phyloP scores from a whole-genome alignment of 1,139 yeast genomes.

The Candida smagusa region DNA sequence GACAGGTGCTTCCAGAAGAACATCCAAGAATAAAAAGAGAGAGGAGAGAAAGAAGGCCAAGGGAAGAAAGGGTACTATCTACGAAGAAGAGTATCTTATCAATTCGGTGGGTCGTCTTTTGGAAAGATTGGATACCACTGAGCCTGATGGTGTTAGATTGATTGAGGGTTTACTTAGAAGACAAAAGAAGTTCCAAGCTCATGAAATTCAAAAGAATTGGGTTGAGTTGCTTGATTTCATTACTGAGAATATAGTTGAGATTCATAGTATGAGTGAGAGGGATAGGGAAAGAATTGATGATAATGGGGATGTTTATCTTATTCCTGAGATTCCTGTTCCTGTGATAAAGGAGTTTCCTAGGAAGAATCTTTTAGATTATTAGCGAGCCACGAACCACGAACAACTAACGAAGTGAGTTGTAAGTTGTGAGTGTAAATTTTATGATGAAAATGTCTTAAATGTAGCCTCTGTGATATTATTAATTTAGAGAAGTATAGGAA shows the following conservation, averaged over 20 bases:
- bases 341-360: constrained; percentile 56
- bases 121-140: constrained; percentile 75
- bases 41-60: constrained; percentile 95
- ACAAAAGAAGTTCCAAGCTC: constrained; percentile 73
- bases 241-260: constrained; percentile 62
- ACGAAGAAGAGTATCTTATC: constrained; percentile 93
- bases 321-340: constrained; percentile 73
- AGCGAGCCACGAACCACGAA: neutral
- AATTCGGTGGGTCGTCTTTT: constrained; percentile 83
- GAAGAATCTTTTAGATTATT: constrained; percentile 53
- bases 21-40: constrained; percentile 87
- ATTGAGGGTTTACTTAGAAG: constrained; percentile 78
- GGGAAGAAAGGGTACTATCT: constrained; percentile 95
- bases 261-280: constrained; percentile 74
- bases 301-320: constrained; percentile 74
- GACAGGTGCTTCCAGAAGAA: constrained; percentile 91
- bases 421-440: too few species aligned
- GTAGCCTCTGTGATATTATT: too few species aligned
- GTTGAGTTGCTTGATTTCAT: constrained; percentile 54
- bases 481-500: too few species aligned
- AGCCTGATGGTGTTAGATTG: constrained; percentile 68
- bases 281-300: constrained; percentile 90
- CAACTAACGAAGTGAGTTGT: too few species aligned
- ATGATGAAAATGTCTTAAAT: too few species aligned
- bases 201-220: constrained; percentile 72